Evolutionary conservation across 2,329 filamentous ascomycete species (phyloP).

Genomic region (Diaporthe citriasiana): DNA sequence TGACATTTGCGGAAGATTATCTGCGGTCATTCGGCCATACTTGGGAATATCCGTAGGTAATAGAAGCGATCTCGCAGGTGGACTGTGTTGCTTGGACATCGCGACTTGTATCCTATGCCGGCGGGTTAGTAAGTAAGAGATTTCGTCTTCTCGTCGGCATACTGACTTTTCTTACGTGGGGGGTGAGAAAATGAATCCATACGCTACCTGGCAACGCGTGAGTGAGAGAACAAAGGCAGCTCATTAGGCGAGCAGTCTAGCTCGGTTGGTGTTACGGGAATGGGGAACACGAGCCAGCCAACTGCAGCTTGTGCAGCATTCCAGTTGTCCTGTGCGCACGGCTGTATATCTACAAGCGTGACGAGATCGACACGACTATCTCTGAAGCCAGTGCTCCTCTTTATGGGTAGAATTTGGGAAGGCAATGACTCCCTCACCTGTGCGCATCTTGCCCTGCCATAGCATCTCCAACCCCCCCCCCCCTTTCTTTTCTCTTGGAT

Average conservation of each 20-base stretch:
- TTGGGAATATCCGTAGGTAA: background rate
- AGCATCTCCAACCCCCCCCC: no score
- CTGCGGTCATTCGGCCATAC: background rate
- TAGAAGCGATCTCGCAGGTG: background rate
- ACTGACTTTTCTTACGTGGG: background rate
- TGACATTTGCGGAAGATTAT: background rate
- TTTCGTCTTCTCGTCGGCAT: background rate
- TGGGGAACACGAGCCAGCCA: background rate
- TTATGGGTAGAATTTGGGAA: background rate
- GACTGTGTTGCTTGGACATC: background rate
- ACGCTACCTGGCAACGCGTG: background rate
- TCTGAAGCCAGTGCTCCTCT: background rate
- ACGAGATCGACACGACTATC: background rate
- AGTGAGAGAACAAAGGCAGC: background rate
- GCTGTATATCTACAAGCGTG: background rate
- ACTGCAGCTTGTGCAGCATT: conserved; percentile 6
- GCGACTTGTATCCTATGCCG: background rate
- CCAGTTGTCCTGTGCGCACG: conserved; percentile 20
- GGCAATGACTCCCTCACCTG: background rate
- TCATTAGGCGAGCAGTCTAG: background rate
- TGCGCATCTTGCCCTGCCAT: background rate
- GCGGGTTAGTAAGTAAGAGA: no score
- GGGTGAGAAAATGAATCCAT: background rate
- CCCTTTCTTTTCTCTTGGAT: no score
- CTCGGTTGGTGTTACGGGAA: background rate